Conservation (phyloP, 306 rosid species). For the Dryas drummondii region DNA sequence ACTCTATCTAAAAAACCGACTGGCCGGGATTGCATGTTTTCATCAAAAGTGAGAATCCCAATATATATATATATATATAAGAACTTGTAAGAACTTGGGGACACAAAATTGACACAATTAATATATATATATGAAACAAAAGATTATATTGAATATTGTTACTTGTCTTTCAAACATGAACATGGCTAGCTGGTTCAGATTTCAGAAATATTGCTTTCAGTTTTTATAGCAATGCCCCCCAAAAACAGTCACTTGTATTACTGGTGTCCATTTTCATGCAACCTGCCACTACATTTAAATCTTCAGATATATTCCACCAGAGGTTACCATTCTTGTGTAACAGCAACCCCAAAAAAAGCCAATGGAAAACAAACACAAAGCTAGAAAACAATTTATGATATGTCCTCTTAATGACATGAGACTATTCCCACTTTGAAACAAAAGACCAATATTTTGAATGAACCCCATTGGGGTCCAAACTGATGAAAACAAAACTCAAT, state of each 20-base stretch:
- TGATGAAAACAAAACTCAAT: background rate
- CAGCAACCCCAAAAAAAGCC: constrained; percentile 20
- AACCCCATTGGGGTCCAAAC: background rate
- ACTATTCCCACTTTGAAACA: constrained; percentile 5
- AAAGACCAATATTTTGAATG: constrained; percentile 9
- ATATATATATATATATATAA: too few species aligned
- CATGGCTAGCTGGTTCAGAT: constrained; percentile 46
- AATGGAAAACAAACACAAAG: constrained; percentile 7
- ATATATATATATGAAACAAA: constrained; percentile 24
- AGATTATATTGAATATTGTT: background rate
- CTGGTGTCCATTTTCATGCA: constrained; percentile 50
- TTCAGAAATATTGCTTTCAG: too few species aligned
- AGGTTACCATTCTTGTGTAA: constrained; percentile 36
- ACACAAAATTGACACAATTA: background rate
- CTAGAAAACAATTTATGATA: too few species aligned
- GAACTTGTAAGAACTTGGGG: background rate
- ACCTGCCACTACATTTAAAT: constrained; percentile 33
- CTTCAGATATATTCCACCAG: constrained; percentile 23
- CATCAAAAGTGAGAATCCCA: background rate
- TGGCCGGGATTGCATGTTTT: background rate
- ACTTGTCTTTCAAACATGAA: constrained; percentile 15
- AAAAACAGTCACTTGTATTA: constrained; percentile 42
- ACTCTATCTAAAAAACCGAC: background rate
- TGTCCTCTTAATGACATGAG: constrained; percentile 1
- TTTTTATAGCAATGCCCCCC: background rate